These are phyloP conservation scores for rapeseed (Brassica napus) DNA, from an alignment of 345 rosid genomes.

Conservation along the genomic window DNA sequence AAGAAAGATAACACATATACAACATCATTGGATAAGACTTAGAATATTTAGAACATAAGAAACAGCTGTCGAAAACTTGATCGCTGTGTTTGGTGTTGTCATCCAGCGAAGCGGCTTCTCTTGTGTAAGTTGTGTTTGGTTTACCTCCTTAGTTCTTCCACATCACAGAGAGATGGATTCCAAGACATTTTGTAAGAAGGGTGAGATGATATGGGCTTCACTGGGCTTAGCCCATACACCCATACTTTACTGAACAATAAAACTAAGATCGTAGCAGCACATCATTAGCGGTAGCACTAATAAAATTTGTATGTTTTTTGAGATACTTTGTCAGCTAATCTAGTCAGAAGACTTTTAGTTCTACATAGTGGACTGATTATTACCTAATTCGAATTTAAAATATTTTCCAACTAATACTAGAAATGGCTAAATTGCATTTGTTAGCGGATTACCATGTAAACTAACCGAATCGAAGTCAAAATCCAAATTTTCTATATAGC, in stretches of 20 bases:
- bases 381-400: no score
- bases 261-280: background rate
- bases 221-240: background rate
- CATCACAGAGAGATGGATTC: background rate
- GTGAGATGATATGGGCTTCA: background rate
- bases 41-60: background rate
- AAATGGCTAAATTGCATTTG: no score
- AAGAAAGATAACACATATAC: background rate
- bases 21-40: background rate
- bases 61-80: background rate
- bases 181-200: background rate
- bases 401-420: no score
- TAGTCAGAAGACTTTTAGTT: no score
- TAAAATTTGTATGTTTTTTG: background rate
- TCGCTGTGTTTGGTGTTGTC: background rate
- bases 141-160: slow-evolving; percentile 5
- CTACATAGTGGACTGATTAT: no score
- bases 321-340: no score
- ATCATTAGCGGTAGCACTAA: background rate
- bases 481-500: no score
- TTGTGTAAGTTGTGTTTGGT: background rate
- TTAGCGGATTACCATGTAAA: no score
- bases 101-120: background rate
- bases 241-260: background rate
- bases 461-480: no score